These are phyloP conservation scores for Cucumis melo DNA, from an alignment of 306 rosid genomes.

Conservation along the genomic window DNA sequence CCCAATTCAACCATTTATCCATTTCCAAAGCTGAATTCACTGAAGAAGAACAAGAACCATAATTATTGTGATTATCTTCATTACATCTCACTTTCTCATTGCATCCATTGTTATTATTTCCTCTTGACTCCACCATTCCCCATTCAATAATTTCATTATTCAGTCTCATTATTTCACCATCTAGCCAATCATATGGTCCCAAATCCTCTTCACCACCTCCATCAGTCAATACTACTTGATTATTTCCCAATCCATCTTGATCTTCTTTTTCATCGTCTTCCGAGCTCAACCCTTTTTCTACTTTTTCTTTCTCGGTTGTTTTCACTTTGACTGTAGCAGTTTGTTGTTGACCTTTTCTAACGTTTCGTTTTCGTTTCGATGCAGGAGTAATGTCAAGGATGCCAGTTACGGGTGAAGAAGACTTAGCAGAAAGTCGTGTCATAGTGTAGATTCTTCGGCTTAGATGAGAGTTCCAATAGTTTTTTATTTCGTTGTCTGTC, in stretches of 20 bases:
- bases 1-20: not conserved
- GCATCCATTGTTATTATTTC: not conserved
- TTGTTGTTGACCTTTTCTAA: not conserved
- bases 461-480: constrained; percentile 75
- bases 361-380: not conserved
- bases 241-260: not conserved
- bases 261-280: not conserved
- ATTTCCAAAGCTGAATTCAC: not conserved
- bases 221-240: not conserved
- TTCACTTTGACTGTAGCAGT: not conserved
- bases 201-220: not conserved
- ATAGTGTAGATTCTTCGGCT: constrained; percentile 30
- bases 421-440: not conserved
- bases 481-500: constrained; percentile 84
- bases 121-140: not conserved
- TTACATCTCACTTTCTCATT: not conserved
- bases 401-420: not conserved
- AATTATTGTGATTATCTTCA: not conserved
- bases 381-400: not conserved
- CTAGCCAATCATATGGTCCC: constrained; percentile 7
- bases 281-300: not conserved
- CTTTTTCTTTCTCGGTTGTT: not conserved
- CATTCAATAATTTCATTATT: not conserved
- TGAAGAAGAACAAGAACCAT: not conserved
- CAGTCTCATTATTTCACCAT: constrained; percentile 3